phyloP scores from a whole-genome alignment of 2,329 filamentous ascomycete genomes.

The Lachnellula cervina region DNA sequence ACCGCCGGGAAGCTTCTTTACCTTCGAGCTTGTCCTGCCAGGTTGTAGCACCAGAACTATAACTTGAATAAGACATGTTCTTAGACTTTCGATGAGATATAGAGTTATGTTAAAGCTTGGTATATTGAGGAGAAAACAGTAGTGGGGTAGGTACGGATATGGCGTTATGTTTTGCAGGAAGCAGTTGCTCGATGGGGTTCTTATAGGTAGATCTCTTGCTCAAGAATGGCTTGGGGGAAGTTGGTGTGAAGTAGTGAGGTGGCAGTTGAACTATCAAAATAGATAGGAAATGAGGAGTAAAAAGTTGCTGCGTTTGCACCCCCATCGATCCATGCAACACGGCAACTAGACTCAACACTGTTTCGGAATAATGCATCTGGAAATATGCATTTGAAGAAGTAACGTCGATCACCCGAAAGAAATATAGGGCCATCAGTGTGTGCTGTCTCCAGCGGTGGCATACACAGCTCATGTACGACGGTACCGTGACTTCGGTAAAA shows the following conservation, averaged over 20 bases:
- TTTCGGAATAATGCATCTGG: constrained; percentile 33
- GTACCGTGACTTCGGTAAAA: constrained; percentile 21
- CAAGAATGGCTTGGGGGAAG: constrained; percentile 6
- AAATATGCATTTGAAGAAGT: constrained; percentile 29
- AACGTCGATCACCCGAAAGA: constrained; percentile 30
- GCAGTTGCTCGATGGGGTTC: constrained; percentile 24
- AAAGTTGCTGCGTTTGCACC: constrained; percentile 27
- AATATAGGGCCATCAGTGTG: constrained; percentile 25
- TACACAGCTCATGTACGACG: constrained; percentile 30
- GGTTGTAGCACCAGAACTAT: constrained; percentile 22
- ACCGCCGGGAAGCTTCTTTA: constrained; percentile 23
- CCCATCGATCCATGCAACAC: constrained; percentile 27
- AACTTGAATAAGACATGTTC: constrained; percentile 29
- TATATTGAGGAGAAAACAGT: constrained; percentile 25
- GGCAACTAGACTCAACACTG: constrained; percentile 29
- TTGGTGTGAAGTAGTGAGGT: constrained; percentile 27
- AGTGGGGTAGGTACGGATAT: constrained; percentile 24
- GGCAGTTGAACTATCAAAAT: constrained; percentile 25
- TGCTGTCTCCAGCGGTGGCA: constrained; percentile 30
- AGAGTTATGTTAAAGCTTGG: constrained; percentile 19
- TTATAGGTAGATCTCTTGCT: constrained; percentile 26
- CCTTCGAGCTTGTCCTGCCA: constrained; percentile 37
- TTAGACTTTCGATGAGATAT: constrained; percentile 9
- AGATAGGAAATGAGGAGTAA: constrained; percentile 13
- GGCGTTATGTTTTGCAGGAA: constrained; percentile 32